These are phyloP conservation scores for Arthrinium phaeospermum DNA, from an alignment of 2,329 filamentous ascomycete species.

Conservation along the genomic window DNA sequence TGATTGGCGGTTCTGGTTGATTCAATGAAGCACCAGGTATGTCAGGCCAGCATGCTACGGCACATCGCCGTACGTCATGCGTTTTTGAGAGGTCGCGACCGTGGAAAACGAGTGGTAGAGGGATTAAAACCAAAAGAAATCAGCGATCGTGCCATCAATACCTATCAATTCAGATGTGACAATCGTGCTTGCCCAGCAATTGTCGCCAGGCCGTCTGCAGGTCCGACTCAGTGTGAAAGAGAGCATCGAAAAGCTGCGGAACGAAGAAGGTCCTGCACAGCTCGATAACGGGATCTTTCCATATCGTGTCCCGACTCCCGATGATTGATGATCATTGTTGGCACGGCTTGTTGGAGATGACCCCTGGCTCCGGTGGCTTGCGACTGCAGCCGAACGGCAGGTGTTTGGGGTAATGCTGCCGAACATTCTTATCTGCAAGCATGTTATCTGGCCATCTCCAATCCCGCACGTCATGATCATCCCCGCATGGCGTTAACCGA, in stretches of 20 bases:
- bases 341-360: background rate
- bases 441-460: background rate
- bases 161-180: background rate
- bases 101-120: background rate
- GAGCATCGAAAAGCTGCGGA: background rate
- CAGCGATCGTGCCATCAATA: background rate
- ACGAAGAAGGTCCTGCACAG: background rate
- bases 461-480: background rate
- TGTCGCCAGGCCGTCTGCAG: background rate
- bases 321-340: background rate
- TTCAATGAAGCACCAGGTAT: background rate
- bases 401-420: background rate
- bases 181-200: background rate
- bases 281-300: background rate
- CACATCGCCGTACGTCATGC: background rate
- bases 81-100: background rate
- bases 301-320: no score
- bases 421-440: background rate
- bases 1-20: background rate
- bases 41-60: background rate
- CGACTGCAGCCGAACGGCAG: no score
- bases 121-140: background rate
- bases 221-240: background rate
- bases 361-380: background rate
- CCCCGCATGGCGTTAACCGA: background rate